Conservation (phyloP, 1,284 basidiomycete genomes). For the Omphalotus olearius region DNA sequence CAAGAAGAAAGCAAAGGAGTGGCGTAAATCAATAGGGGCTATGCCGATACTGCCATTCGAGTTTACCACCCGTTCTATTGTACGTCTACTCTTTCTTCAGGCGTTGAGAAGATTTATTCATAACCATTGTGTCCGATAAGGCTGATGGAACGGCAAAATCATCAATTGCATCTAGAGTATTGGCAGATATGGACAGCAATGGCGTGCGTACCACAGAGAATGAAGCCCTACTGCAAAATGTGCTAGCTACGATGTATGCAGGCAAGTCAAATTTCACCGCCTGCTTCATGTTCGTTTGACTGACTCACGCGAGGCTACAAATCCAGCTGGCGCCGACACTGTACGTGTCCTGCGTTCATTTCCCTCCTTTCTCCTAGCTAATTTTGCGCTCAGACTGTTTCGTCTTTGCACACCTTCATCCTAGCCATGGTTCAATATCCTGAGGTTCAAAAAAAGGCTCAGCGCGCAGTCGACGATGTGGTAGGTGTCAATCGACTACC, state of each 20-base stretch:
- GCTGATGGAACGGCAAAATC: background rate
- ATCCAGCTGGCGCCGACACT: too few species aligned
- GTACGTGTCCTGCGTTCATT: too few species aligned
- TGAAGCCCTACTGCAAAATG: background rate
- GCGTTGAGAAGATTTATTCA: background rate
- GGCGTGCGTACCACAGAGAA: background rate
- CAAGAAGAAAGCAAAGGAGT: constrained; percentile 25
- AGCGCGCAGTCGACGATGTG: constrained; percentile 6
- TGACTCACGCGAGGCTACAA: too few species aligned
- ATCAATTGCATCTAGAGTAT: constrained; percentile 3
- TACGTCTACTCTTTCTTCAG: background rate
- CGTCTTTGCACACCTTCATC: constrained; percentile 1
- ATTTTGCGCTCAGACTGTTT: background rate
- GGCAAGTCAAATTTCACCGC: background rate
- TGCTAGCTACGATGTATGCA: background rate
- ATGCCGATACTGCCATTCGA: constrained; percentile 24
- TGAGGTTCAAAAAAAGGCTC: constrained; percentile 2
- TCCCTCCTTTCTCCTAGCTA: background rate
- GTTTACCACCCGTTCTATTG: background rate
- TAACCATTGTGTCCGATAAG: background rate
- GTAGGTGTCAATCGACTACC: background rate
- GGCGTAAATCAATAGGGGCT: constrained; percentile 18
- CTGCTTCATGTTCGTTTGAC: too few species aligned
- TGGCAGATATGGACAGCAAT: background rate
- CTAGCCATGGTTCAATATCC: constrained; percentile 7